phyloP scores from a whole-genome alignment of 805 yeast species.

The Hemisphaericaspora nanyangensis region DNA sequence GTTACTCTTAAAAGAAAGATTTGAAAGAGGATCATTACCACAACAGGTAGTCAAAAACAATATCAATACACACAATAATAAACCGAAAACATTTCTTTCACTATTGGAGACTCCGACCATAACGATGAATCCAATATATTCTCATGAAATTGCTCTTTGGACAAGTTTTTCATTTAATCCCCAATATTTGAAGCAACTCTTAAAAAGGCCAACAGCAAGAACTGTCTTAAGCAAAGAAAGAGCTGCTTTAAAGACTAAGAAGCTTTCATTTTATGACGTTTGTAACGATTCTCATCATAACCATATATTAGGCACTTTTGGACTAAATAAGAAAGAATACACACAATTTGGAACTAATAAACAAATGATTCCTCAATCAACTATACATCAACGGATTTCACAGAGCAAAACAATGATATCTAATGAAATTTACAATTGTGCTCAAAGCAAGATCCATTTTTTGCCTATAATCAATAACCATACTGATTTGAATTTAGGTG shows the following conservation, averaged over 20 bases:
- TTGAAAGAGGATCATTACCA: constrained; percentile 4
- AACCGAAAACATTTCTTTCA: constrained; percentile 1
- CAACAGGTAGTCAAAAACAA: background rate
- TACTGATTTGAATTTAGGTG: constrained; percentile 75
- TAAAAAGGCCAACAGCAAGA: constrained; percentile 35
- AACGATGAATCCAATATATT: background rate
- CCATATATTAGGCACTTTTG: constrained; percentile 18
- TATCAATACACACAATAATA: background rate
- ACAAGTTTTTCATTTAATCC: background rate
- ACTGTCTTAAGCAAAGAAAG: constrained; percentile 37
- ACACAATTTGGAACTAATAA: constrained; percentile 5
- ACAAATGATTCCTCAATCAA: constrained; percentile 6
- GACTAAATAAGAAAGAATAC: constrained; percentile 19
- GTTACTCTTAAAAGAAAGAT: constrained; percentile 11
- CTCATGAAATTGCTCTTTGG: constrained; percentile 1
- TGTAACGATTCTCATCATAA: constrained; percentile 44
- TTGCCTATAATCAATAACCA: constrained; percentile 34
- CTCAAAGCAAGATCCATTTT: constrained; percentile 23
- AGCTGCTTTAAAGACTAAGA: constrained; percentile 33
- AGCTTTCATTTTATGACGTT: constrained; percentile 45
- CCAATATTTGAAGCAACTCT: constrained; percentile 1
- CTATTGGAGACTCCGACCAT: constrained; percentile 9
- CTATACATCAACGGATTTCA: constrained; percentile 13
- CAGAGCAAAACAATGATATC: constrained; percentile 13
- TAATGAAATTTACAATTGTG: constrained; percentile 19